Conservation (phyloP, 2,329 filamentous ascomycete species). For the Stemphylium vesicarium region DNA sequence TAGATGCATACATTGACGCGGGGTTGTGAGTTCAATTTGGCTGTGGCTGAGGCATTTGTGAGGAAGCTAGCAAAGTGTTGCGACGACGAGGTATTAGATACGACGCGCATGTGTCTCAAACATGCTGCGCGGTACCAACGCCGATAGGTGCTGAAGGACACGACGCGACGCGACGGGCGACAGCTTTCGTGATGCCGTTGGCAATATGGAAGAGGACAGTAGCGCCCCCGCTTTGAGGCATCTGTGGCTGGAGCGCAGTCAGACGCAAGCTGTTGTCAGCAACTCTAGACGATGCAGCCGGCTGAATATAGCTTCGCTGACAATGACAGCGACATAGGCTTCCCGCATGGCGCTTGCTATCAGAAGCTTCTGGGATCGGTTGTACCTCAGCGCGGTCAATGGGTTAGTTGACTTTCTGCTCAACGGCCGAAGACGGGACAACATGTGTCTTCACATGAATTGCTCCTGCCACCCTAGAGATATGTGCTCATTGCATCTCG, state of each 20-base stretch:
- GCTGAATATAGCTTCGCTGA: slow-evolving; percentile 19
- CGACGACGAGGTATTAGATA: background rate
- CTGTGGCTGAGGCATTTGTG: slow-evolving; percentile 11
- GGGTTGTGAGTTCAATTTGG: background rate
- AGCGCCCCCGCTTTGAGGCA: background rate
- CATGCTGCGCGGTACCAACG: no score
- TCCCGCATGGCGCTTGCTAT: no score
- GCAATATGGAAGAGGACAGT: background rate
- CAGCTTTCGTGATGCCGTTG: background rate
- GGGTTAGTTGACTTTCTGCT: background rate
- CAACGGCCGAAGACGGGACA: background rate
- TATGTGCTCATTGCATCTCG: no score
- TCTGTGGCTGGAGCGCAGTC: slow-evolving; percentile 19
- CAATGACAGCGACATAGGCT: slow-evolving; percentile 2
- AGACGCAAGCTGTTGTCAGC: slow-evolving; percentile 22
- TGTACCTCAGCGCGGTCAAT: background rate
- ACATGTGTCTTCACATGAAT: background rate
- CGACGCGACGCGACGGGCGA: background rate
- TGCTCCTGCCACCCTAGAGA: no score
- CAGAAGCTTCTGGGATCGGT: slow-evolving; percentile 5
- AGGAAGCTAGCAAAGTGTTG: background rate
- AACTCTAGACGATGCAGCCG: slow-evolving; percentile 20
- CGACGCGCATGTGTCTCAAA: background rate
- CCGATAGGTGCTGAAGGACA: no score
- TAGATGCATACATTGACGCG: slow-evolving; percentile 17